Evolutionary conservation across 306 rosid genomes (phyloP), one percentile per base, ranked within the genome.

Genomic region (Cucumis sativus): DNA sequence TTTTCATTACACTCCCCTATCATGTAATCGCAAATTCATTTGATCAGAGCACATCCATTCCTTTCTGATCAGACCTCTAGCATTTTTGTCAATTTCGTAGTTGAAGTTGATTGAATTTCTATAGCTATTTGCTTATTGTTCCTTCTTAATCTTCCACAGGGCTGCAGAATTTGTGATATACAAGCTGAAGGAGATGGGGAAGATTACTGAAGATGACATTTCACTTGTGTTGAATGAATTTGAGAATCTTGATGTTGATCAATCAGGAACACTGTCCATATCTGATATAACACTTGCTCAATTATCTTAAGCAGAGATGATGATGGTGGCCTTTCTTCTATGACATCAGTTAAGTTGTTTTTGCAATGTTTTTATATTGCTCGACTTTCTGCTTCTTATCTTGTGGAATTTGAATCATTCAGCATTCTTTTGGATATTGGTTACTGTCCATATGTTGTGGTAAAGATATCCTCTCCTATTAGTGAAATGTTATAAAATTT

Each of bases 171-270:
- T 95, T 33, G 73, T 92, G 45, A 58, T 95, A 39, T 89, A 86
- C 81, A 95, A 91, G 86, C 93, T 95, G 7, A 92, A 83, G 77
- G 98, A 92, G 85, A 92, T 92, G 98, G 98, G 96, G 67, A 95
- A 90, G 87, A 89, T 92, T 63, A 86, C 65, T 21, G 84, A 91
- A 80, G 97, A 92, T 77, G 99, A 95, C 84, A 81, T 95, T 64
- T 58, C 84, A 74, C 89, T 85, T 61, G 78, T 95, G 23, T 69
- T 91, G 97, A 75, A 87, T 77, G 91, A 91, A 86, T 95, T 95
- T 83, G 91, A 95, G 72, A 78, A 86, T 75, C 93, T 95, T 74
- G 98, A 95, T 76, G 87, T 92, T 83, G 99, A 95, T 87, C 90
- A 91, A 54, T 92, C 97, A 8, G 99, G 99, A 75, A 83, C 93